Evolutionary conservation across 768 basidiomycete genomes (phyloP), one percentile per base, ranked within the genome.

Genomic region (Termitomyces sp.): DNA sequence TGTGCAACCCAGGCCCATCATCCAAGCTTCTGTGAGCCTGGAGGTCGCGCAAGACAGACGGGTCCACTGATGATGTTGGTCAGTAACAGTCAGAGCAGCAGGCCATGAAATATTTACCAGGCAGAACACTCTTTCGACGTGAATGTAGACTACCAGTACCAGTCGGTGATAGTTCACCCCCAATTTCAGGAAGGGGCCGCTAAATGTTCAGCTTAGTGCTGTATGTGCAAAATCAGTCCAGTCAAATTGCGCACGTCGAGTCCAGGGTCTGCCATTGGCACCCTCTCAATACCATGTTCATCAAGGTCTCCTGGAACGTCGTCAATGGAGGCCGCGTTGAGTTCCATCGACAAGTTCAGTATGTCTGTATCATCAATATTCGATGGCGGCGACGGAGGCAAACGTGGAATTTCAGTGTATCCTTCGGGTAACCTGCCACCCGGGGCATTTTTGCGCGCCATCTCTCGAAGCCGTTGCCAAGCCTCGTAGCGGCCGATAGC

Each of bases 81-180:
- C 37, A 41, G 42, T 5, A 28, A 32, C 25, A 23, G 14, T n/a
- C 14, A 28, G 32, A 19, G 21, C 23, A 17, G 43, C 3, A 27
- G n/a, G 8, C 30, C 16, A 23, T 12, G 21, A 19, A 6, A 72
- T 73, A 66, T 28, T 5, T 69, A 91, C 91, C 88, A 74, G 94
- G 95, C 59, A 98, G 78, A 46, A 96, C 94, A 65, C 93, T 96
- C 78, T 94, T 97, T 71, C 96, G 82, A 64, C 96, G 85, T 34
- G 95, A 84, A 72, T 99, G 96, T 53, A 94, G 79, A 43, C 86
- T 83, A 54, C 80, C 70, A 60, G 39, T 42, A 3, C 28, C 41
- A 28, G 78, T 71, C 30, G 83, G 76, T 45, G 82, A 81, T 64
- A 83, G 82, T 57, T 85, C 81, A 62, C 80, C 73, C 56, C 79